A percentile compares a stretch with the other conserved stretches of the same genome.
Conservation (phyloP, 139 green algal species). For the Spirogloea muscicola region DNA sequence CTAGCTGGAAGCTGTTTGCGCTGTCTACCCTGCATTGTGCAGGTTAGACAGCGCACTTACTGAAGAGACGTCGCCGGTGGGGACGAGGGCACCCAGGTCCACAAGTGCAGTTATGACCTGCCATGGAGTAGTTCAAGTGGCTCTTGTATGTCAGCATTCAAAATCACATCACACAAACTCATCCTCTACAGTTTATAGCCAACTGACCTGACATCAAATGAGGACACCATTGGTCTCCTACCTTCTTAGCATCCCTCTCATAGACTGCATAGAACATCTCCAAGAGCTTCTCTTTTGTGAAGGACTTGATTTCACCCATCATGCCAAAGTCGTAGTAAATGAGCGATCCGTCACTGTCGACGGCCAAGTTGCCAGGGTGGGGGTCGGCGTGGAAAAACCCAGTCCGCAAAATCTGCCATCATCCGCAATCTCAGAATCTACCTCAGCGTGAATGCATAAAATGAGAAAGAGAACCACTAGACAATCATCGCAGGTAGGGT, state of each 20-base stretch:
- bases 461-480: too few species aligned
- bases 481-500: too few species aligned
- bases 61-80: conserved; percentile 33
- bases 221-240: too few species aligned
- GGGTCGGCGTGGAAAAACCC: conserved; percentile 93
- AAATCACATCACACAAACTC: too few species aligned
- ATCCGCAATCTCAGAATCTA: neutral
- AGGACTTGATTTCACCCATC: conserved; percentile 56
- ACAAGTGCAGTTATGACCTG: conserved; percentile 73
- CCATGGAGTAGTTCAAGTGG: too few species aligned
- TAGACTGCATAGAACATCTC: conserved; percentile 98
- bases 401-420: conserved; percentile 73
- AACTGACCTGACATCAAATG: too few species aligned
- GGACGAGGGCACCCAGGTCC: conserved; percentile 82
- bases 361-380: conserved; percentile 93
- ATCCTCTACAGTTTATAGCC: too few species aligned
- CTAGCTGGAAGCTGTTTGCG: too few species aligned
- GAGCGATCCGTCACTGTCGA: conserved; percentile 74
- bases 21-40: too few species aligned
- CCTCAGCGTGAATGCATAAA: too few species aligned
- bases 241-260: conserved; percentile 73
- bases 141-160: too few species aligned
- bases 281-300: conserved; percentile 77
- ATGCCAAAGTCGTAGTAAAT: conserved; percentile 97
- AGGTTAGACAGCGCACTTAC: conserved; percentile 17